Base-by-base conservation (phyloP, 2,329 filamentous ascomycete species). In the Aspergillus calidoustus region DNA sequence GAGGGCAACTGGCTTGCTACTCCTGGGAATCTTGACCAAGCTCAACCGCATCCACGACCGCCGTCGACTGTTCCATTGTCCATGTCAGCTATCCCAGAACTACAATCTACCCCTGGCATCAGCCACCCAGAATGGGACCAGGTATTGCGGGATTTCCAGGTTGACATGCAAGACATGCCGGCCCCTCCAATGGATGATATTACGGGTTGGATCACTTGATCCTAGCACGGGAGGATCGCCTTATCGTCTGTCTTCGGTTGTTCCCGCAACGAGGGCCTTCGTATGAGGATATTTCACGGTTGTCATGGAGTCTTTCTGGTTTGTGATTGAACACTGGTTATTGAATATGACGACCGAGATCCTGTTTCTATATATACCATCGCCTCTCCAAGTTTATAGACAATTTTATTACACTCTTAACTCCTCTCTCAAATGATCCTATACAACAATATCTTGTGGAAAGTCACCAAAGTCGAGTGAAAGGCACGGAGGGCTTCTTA, bases 111-210 rank as follows among this genome's bases (percentile, higher is more conserved):
- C 3, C 22, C 61, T 6, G 64, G 66, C 6, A 61, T 74, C 31
- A 71, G 67, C 47, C 76, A 75, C 74, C 71, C 73, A 41, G 73
- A 76, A 28, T 76, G 76, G 71, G 74, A 76, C 54, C 69, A 74
- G 53, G 74, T 77, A n/a, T 72, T 77, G 71, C 74, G 74, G 15
- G 76, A 77, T 44, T 77, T 77, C 57, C 75, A 77, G 50, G 66
- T 70, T 64, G 76, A 77, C 51, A 62, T 77, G 43, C 71, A 74
- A 34, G 70, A 72, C 38, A 68, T 70, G 1, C 64, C 70, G 28
- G 55, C 3, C 15, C 64, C 38, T 53, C 59, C 57, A 54, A 67
- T 63, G 62, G 68, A 56, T 19, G 68, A 73, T 57, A 61, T 73
- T 13, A 67, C 71, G 2, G 69, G 71, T 52, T 76, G 73, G 73